A percentile compares a stretch with the other conserved stretches of the same genome.
Evolutionary conservation across 1,284 basidiomycete genomes (phyloP).

Genomic region (Malassezia japonica): DNA sequence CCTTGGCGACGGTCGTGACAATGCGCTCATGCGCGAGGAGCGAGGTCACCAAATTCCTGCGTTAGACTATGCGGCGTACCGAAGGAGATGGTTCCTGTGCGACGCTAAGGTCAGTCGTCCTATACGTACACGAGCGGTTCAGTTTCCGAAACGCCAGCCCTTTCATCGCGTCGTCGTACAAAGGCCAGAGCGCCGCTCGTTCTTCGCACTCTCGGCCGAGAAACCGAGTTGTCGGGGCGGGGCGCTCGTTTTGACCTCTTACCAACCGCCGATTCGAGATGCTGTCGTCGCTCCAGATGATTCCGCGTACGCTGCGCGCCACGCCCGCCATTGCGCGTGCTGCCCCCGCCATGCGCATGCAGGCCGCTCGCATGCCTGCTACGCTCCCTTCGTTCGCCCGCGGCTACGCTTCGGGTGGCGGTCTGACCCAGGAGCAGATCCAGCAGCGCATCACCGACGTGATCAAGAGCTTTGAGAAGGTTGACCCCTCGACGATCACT

Average conservation of each 20-base stretch:
- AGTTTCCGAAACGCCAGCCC: slow-evolving; percentile 45
- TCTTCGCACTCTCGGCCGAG: slow-evolving; percentile 11
- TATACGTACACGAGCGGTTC: slow-evolving; percentile 28
- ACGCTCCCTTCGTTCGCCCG: slow-evolving; percentile 21
- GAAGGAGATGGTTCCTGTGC: slow-evolving; percentile 16
- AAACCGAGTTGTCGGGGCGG: neutral
- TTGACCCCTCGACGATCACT: slow-evolving; percentile 70
- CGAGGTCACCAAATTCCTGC: slow-evolving; percentile 75
- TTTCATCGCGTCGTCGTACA: slow-evolving; percentile 29
- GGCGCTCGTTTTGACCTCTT: neutral
- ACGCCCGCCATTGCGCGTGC: slow-evolving; percentile 9
- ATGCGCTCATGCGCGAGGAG: slow-evolving; percentile 92
- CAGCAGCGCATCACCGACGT: slow-evolving; percentile 74
- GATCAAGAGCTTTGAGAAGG: slow-evolving; percentile 89
- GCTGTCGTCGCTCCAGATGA: slow-evolving; percentile 5
- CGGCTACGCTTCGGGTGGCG: slow-evolving; percentile 66
- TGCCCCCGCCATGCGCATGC: slow-evolving; percentile 3
- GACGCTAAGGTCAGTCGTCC: slow-evolving; percentile 10
- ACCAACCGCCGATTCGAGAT: slow-evolving; percentile 1
- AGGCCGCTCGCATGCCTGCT: slow-evolving; percentile 5
- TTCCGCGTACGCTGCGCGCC: slow-evolving; percentile 15
- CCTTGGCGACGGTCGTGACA: slow-evolving; percentile 90
- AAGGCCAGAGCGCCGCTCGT: neutral
- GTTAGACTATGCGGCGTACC: neutral
- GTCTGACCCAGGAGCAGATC: slow-evolving; percentile 66